Conservation (phyloP, 2,329 filamentous ascomycete species). For the Xylaria sp. region DNA sequence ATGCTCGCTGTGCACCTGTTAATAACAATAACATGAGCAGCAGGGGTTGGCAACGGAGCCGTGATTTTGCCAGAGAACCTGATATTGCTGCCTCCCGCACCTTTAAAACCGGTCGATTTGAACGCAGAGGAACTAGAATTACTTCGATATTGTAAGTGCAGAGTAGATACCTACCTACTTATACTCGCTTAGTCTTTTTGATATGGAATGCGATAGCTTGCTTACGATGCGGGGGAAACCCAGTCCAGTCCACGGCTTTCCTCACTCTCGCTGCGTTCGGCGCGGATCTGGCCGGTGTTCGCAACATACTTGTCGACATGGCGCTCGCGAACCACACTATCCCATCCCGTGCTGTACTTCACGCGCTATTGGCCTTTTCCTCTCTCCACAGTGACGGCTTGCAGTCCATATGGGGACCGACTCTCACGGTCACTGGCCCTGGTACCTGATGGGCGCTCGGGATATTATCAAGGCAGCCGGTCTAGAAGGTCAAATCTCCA, state of each 20-base stretch:
- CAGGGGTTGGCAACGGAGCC: background rate
- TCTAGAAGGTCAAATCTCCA: constrained; percentile 10
- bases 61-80: constrained; percentile 9
- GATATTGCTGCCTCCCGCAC: constrained; percentile 9
- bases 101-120: background rate
- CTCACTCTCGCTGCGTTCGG: constrained; percentile 14
- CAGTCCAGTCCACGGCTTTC: constrained; percentile 19
- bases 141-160: constrained; percentile 22
- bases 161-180: background rate
- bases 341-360: constrained; percentile 24
- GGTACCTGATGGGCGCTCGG: constrained; percentile 20
- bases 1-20: background rate
- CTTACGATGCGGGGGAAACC: constrained; percentile 2
- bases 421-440: constrained; percentile 22
- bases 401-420: constrained; percentile 20
- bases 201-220: background rate
- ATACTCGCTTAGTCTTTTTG: background rate
- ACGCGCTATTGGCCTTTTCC: constrained; percentile 22
- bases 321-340: constrained; percentile 15
- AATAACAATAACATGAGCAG: background rate
- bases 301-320: constrained; percentile 18
- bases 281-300: constrained; percentile 1
- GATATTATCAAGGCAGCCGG: constrained; percentile 12
- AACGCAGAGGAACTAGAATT: constrained; percentile 19
- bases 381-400: constrained; percentile 22